phyloP scores from a whole-genome alignment of 495 filamentous ascomycete genomes.

The Paragyromitra xinjiangensis region DNA sequence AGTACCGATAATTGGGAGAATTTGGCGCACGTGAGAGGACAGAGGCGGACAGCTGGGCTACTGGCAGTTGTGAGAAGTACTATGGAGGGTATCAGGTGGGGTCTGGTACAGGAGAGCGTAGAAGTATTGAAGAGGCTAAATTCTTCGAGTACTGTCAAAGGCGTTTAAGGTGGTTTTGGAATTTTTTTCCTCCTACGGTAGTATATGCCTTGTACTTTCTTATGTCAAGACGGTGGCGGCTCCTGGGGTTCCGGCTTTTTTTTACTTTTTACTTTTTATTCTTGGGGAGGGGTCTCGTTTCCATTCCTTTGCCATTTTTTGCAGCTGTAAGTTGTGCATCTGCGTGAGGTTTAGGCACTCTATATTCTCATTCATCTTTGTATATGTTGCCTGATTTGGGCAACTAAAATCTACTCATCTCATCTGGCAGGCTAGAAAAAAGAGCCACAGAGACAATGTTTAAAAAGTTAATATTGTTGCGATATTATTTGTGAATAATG shows the following conservation, averaged over 20 bases:
- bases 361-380: conserved; percentile 18
- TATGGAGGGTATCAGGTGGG: conserved; percentile 53
- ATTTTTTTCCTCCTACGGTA: conserved; percentile 5
- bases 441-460: background rate
- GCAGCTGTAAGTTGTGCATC: conserved; percentile 22
- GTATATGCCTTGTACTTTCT: conserved; percentile 16
- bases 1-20: conserved; percentile 55
- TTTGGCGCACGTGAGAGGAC: conserved; percentile 46
- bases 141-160: conserved; percentile 31
- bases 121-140: conserved; percentile 53
- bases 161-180: conserved; percentile 23
- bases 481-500: background rate
- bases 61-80: conserved; percentile 50
- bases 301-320: conserved; percentile 10
- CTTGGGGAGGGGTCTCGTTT: conserved; percentile 23
- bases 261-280: background rate
- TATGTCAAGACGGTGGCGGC: conserved; percentile 43
- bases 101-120: conserved; percentile 54
- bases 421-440: conserved; percentile 10
- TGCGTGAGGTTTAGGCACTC: conserved; percentile 15
- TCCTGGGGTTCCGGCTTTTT: conserved; percentile 50
- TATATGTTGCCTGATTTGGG: conserved; percentile 43
- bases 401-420: conserved; percentile 15
- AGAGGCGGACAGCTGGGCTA: conserved; percentile 50
- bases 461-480: background rate